These are phyloP conservation scores for Diplodia seriata DNA, from an alignment of 2,329 filamentous ascomycete genomes.

Conservation along the genomic window DNA sequence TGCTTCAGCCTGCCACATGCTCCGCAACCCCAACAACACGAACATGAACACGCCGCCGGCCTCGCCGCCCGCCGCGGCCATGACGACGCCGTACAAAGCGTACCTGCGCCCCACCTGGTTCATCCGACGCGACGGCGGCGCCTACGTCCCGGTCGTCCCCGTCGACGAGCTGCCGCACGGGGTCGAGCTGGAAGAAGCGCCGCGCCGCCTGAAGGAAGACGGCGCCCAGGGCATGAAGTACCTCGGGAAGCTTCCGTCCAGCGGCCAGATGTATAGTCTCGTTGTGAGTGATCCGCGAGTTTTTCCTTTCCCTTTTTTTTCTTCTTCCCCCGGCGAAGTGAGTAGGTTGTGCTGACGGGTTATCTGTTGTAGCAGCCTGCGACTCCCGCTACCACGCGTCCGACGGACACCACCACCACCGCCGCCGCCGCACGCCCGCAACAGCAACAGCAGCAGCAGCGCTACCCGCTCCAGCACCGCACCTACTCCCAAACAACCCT, in stretches of 20 bases:
- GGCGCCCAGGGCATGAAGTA: constrained; percentile 42
- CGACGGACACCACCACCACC: neutral
- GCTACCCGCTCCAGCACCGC: neutral
- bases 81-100: neutral
- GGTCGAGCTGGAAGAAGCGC: constrained; percentile 48
- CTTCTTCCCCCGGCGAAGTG: too few relatives aligned
- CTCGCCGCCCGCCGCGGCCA: neutral
- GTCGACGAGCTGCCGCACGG: constrained; percentile 52
- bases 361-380: neutral
- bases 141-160: constrained; percentile 51
- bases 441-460: too few relatives aligned
- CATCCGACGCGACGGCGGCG: constrained; percentile 47
- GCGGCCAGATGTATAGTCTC: constrained; percentile 31
- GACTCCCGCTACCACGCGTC: too few relatives aligned
- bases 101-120: constrained; percentile 43
- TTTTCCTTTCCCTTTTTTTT: too few relatives aligned
- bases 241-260: constrained; percentile 40
- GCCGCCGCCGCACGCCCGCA: neutral
- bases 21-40: neutral
- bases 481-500: neutral
- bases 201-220: constrained; percentile 43
- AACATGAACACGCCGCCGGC: neutral
- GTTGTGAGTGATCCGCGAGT: neutral
- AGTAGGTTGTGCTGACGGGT: neutral
- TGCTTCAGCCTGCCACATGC: neutral